These are phyloP conservation scores for Eleusine indica DNA, from an alignment of 176 grass and related monocot genomes.

Conservation along the genomic window DNA sequence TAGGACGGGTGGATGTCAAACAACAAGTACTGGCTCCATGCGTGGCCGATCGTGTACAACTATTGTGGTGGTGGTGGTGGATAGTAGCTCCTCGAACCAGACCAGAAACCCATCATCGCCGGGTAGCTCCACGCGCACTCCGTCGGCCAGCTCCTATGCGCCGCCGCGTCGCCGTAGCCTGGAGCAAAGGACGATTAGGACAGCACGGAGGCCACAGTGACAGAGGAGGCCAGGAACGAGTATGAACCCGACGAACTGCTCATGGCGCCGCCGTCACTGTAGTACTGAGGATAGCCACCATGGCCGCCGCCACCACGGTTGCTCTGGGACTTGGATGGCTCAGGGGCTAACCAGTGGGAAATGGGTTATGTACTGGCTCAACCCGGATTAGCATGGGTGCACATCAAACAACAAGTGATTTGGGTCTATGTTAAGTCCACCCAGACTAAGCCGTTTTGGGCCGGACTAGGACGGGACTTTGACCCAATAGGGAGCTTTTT, in stretches of 20 bases:
- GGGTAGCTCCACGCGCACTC: constrained; percentile 37
- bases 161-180: constrained; percentile 20
- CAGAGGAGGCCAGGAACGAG: constrained; percentile 34
- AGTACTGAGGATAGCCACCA: constrained; percentile 19
- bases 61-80: constrained; percentile 41
- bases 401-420: no score
- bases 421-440: no score
- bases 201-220: constrained; percentile 42
- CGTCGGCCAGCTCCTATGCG: constrained; percentile 35
- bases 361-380: no score
- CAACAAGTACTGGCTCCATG: no score
- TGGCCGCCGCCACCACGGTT: no score
- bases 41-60: neutral
- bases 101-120: constrained; percentile 37
- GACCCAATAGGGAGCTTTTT: no score
- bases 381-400: no score
- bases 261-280: neutral
- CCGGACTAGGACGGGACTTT: no score
- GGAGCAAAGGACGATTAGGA: constrained; percentile 30
- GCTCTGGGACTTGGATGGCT: no score
- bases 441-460: no score
- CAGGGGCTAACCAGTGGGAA: no score
- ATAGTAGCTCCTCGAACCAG: constrained; percentile 39
- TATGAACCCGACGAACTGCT: constrained; percentile 43
- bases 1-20: no score